Evolutionary conservation across 257 asterid species (phyloP).

Genomic region (Galeopsis tetrahit): DNA sequence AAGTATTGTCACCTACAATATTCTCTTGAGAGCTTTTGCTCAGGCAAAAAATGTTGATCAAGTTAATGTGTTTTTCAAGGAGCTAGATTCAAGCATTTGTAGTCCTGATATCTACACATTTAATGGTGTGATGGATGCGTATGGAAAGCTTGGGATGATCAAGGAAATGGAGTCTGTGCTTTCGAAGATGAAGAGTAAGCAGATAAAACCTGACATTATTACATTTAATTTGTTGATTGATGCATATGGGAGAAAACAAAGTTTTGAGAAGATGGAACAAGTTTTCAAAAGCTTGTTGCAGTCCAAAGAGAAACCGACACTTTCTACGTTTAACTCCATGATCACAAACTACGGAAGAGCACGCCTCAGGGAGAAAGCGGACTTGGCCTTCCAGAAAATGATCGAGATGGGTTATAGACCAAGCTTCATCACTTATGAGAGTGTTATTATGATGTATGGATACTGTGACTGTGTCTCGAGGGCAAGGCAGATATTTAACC

Average conservation of each 20-base stretch:
- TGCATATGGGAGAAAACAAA: slow-evolving; percentile 90
- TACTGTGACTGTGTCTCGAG: slow-evolving; percentile 71
- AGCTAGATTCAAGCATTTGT: slow-evolving; percentile 67
- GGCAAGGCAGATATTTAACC: slow-evolving; percentile 81
- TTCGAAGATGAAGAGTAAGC: slow-evolving; percentile 72
- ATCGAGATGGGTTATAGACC: slow-evolving; percentile 79
- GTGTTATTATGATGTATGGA: slow-evolving; percentile 82
- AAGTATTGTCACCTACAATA: slow-evolving; percentile 84
- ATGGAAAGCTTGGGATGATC: slow-evolving; percentile 90
- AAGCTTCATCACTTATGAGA: slow-evolving; percentile 78
- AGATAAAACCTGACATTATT: slow-evolving; percentile 79
- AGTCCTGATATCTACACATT: slow-evolving; percentile 85
- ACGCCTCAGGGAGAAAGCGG: slow-evolving; percentile 80
- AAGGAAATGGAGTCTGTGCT: slow-evolving; percentile 84
- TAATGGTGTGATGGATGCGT: slow-evolving; percentile 97
- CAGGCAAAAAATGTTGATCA: slow-evolving; percentile 70
- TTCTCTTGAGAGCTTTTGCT: slow-evolving; percentile 89
- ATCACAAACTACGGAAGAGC: slow-evolving; percentile 95
- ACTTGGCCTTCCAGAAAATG: slow-evolving; percentile 61
- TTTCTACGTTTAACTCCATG: slow-evolving; percentile 91
- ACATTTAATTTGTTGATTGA: slow-evolving; percentile 85
- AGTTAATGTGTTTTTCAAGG: slow-evolving; percentile 72
- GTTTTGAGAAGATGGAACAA: slow-evolving; percentile 94
- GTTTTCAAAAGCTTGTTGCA: slow-evolving; percentile 76
- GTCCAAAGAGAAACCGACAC: slow-evolving; percentile 85